A percentile compares a stretch with the other conserved stretches of the same genome.
Evolutionary conservation across 306 rosid genomes (phyloP).

Genomic region (Corylus avellana): DNA sequence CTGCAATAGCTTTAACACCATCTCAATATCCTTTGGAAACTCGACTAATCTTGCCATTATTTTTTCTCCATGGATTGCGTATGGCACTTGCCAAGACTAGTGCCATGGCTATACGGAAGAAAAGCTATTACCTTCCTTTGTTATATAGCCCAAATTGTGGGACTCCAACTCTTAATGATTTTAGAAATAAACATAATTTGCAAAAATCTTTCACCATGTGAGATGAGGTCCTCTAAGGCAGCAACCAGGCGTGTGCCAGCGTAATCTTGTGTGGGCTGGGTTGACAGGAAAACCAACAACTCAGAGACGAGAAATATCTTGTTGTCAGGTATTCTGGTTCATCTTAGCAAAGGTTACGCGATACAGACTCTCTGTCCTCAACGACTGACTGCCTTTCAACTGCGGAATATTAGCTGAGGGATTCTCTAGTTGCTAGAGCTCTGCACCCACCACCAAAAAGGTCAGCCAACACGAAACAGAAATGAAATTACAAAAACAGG

Average conservation of each 20-base stretch:
- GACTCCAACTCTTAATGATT: neutral
- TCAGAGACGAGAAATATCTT: neutral
- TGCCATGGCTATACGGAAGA: too few species aligned
- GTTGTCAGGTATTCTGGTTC: conserved; percentile 6
- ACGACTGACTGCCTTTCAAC: neutral
- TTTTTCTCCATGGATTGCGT: too few species aligned
- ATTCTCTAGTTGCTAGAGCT: conserved; percentile 61
- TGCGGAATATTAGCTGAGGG: conserved; percentile 36
- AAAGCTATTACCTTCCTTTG: neutral
- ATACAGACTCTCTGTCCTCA: conserved; percentile 21
- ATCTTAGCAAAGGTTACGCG: neutral
- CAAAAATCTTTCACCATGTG: neutral
- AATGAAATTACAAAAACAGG: neutral
- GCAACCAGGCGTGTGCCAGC: neutral
- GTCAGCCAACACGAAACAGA: conserved; percentile 9
- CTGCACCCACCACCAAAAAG: conserved; percentile 44
- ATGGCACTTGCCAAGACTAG: too few species aligned
- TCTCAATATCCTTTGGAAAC: too few species aligned
- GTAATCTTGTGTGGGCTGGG: neutral
- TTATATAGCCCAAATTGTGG: neutral
- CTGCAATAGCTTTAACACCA: too few species aligned
- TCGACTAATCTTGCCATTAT: too few species aligned
- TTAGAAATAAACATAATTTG: neutral
- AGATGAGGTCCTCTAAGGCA: neutral
- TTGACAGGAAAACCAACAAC: neutral